These are phyloP conservation scores for Boletus mariae DNA, from an alignment of 1,284 basidiomycete species.

Conservation along the genomic window DNA sequence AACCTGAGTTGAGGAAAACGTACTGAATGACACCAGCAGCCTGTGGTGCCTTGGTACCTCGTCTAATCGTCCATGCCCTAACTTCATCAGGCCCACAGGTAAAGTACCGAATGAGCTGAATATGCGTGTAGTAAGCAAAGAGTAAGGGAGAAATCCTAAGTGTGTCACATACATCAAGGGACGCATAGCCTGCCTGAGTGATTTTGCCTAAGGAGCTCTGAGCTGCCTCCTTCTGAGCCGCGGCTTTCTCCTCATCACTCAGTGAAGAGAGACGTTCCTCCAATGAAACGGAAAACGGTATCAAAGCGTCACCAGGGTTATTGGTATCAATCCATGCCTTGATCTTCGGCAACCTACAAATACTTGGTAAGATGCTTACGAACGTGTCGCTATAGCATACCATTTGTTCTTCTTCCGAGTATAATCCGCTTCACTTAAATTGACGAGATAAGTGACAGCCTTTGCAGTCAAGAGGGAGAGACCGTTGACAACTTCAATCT, in stretches of 20 bases:
- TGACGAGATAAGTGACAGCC: conserved; percentile 97
- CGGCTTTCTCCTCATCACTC: conserved; percentile 67
- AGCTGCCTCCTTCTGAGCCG: conserved; percentile 75
- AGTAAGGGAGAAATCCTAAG: not conserved
- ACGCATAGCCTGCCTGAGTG: conserved; percentile 86
- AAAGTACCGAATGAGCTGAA: conserved; percentile 89
- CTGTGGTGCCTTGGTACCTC: conserved; percentile 92
- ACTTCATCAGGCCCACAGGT: conserved; percentile 97
- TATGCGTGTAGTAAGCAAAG: conserved; percentile 4
- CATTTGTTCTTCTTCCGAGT: conserved; percentile 99
- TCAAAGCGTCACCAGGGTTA: conserved; percentile 94
- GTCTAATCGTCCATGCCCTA: conserved; percentile 95
- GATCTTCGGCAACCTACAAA: conserved; percentile 85
- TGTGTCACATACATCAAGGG: conserved; percentile 62
- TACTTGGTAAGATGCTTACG: not conserved
- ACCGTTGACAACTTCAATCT: conserved; percentile 96
- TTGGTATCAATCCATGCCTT: conserved; percentile 98
- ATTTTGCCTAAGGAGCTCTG: conserved; percentile 83
- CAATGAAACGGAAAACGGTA: conserved; percentile 95
- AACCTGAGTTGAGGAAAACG: conserved; percentile 30
- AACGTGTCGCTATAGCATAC: conserved; percentile 37
- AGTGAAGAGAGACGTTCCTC: conserved; percentile 86
- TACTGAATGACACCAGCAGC: conserved; percentile 99
- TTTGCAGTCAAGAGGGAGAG: conserved; percentile 94
- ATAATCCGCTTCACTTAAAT: conserved; percentile 94